These are phyloP conservation scores for Mortierella sp. DNA, from an alignment of 371 early-diverging fungal genomes.

Conservation along the genomic window DNA sequence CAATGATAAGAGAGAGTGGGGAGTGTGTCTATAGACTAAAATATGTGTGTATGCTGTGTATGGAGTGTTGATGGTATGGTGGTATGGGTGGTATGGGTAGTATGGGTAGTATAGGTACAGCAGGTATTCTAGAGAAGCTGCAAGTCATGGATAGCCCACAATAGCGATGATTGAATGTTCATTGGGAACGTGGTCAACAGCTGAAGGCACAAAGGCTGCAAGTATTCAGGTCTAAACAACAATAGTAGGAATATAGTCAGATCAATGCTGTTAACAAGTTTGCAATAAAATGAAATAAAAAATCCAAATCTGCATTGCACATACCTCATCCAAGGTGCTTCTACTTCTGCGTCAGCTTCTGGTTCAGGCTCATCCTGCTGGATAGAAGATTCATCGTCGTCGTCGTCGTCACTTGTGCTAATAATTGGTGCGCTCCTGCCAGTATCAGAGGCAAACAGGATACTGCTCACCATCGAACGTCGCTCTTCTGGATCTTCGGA, in stretches of 20 bases:
- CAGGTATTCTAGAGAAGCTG: slow-evolving; percentile 28
- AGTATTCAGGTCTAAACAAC: slow-evolving; percentile 44
- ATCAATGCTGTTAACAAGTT: background rate
- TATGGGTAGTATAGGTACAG: background rate
- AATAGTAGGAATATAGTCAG: background rate
- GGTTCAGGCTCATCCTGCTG: slow-evolving; percentile 30
- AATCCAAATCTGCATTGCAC: background rate
- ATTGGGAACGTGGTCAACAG: slow-evolving; percentile 55
- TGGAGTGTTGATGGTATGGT: background rate
- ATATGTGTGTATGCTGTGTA: too few species aligned
- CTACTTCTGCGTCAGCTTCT: slow-evolving; percentile 35
- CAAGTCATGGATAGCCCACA: slow-evolving; percentile 56
- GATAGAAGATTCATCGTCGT: slow-evolving; percentile 29
- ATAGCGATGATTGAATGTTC: slow-evolving; percentile 54
- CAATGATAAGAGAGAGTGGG: too few species aligned
- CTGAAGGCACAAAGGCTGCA: slow-evolving; percentile 54
- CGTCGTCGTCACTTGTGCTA: slow-evolving; percentile 24
- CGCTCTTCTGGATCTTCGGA: slow-evolving; percentile 52
- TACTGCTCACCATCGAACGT: slow-evolving; percentile 51
- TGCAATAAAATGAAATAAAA: background rate
- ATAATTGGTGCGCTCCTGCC: slow-evolving; percentile 21
- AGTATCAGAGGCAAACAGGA: slow-evolving; percentile 38
- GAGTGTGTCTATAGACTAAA: too few species aligned
- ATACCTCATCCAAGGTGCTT: slow-evolving; percentile 54
- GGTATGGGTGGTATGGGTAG: background rate